Evolutionary conservation across 306 rosid species (phyloP), one percentile per base, ranked within the genome.

Genomic region (Vigna radiata): DNA sequence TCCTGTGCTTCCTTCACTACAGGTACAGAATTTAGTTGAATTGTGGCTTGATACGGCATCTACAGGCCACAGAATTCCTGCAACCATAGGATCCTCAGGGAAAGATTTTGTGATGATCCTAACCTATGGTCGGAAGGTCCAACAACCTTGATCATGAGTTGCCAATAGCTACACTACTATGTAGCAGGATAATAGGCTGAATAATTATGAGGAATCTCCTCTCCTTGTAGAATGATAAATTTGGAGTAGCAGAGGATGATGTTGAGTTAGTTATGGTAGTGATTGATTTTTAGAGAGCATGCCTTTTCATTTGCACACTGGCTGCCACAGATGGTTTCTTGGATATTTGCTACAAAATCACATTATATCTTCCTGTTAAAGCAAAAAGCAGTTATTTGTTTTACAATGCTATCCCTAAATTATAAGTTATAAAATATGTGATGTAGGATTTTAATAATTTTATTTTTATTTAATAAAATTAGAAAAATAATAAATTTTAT

Each of bases 81-180:
- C 91, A 21, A 54, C 87, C 16, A 61, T 85, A 0, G 95, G 93
- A 3, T 83, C 93, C 39, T 83, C 96, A 0, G 91, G 89, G 1
- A 83, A 87, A 77, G 92, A 88, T 53, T 88, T 83, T 70, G 75
- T 93, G 18, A 82, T 86, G 92, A 87, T 88, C 61, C 89, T 93
- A 16, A 83, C 79, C 33, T 93, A 93, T 72, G 83, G 87, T 64
- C 89, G 89, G 63, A 88, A 83, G 86, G 72, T 76, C 71, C 65
- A 56, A 33, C 79, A 68, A 60, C 80, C 84, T 73, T 90, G 79
- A 87, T 29, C 69, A 3, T 59, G 75, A n/a, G 64, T 46, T 74
- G 65, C 74, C 75, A 29, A 16, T 17, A 61, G 56, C 10, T 10
- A 52, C 66, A 14, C 21, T 23, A 5, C 5, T 23, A 43, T 59